A percentile compares a stretch with the other conserved stretches of the same genome.
Evolutionary conservation across 169 alveolate genomes (phyloP).

Genomic region (Perkinsus marinus): DNA sequence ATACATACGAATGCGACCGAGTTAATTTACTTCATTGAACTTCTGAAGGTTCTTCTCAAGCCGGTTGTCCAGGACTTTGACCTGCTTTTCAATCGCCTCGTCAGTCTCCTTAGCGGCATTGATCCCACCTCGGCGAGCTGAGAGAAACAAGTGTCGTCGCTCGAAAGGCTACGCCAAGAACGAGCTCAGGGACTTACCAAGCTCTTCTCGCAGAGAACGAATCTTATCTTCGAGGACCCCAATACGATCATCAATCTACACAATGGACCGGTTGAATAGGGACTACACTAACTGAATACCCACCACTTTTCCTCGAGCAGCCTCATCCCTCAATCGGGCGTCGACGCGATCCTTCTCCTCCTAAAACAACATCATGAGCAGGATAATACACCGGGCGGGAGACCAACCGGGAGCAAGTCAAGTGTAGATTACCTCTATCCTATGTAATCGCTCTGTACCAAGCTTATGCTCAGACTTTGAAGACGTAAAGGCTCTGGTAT

Average conservation of each 20-base stretch:
- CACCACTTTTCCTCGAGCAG: not conserved
- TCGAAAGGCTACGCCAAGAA: not conserved
- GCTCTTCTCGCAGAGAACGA: not conserved
- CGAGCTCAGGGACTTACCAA: not conserved
- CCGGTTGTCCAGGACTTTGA: conserved; percentile 66
- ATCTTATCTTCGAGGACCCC: conserved; percentile 3
- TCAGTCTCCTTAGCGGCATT: conserved; percentile 49
- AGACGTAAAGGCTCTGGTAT: not conserved
- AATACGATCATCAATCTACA: conserved; percentile 10
- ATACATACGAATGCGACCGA: not conserved
- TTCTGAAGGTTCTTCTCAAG: conserved; percentile 64
- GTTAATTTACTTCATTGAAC: conserved; percentile 2
- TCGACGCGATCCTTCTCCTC: conserved; percentile 3
- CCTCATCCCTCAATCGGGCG: not conserved
- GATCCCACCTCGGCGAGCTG: conserved; percentile 43
- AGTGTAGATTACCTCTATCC: conserved; percentile 6
- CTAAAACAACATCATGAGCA: not conserved
- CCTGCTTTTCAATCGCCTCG: conserved; percentile 58
- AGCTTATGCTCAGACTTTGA: conserved; percentile 8
- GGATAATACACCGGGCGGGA: not conserved
- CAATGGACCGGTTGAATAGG: not conserved
- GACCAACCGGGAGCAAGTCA: not conserved
- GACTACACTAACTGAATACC: not conserved
- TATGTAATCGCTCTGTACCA: not conserved
- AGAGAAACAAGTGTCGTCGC: not conserved